Base-by-base conservation (phyloP, 2,329 filamentous ascomycete genomes). In the Phyllosticta citrichinensis region DNA sequence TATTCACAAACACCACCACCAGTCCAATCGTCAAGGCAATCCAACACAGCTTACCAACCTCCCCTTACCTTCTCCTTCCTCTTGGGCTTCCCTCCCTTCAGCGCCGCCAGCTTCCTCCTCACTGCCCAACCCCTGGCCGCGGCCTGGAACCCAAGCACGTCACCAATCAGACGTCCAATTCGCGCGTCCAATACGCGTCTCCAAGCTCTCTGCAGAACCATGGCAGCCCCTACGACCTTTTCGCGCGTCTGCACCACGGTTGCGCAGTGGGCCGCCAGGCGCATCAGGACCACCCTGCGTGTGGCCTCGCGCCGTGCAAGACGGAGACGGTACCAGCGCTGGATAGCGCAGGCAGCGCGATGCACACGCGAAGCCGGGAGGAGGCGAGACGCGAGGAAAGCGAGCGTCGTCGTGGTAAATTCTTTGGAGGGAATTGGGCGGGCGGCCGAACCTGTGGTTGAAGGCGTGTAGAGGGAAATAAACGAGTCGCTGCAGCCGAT, bases 321-420 rank as follows among this genome's bases (percentile, higher is more conserved):
- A 58, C 66, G 66, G 5, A 62, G 54, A 19, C 83, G 78, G 73
- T 79, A 85, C 6, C 75, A 74, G 17, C 73, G 72, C 66, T 86
- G 83, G 17, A 87, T 76, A 0, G 74, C 73, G 2, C 73, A 68
- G 0, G 82, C 82, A 2, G 83, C 83, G 52, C 79, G 77, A 62
- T 77, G 73, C 12, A 71, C 72, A 61, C 75, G 75, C 1, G 78
- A 77, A 5, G 82, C 75, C 0, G 79, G 77, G 3, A 86, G 73
- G 1, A 86, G 72, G 51, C 83, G 77, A 3, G 81, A 83, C 52
- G 82, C 83, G 5, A 87, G 77, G 68, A 85, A 85, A 3, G 82
- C 77, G 8, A 87, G 77, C 2, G 80, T 78, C 2, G 81, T 78
- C 25, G 84, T 68, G 0, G 81, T 83, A 63, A 83, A 84, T 65